These are phyloP conservation scores for Boletus pseudopeckii DNA, from an alignment of 768 basidiomycete genomes.

Conservation along the genomic window DNA sequence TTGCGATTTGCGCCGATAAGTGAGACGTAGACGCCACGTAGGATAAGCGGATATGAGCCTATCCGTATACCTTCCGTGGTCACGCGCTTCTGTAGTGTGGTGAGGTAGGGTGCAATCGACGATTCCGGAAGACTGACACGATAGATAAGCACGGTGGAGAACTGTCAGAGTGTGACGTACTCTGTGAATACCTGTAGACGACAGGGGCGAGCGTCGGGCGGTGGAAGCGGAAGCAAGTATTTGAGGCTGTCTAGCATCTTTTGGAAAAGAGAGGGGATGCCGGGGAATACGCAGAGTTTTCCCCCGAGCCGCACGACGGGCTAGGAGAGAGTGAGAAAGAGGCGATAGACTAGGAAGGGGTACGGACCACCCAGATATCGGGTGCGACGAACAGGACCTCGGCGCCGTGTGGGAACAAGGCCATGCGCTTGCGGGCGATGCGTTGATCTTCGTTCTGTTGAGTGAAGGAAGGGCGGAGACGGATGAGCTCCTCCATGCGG, in stretches of 20 bases:
- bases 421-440: slow-evolving; percentile 83
- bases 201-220: slow-evolving; percentile 65
- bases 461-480: slow-evolving; percentile 51
- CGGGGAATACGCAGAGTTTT: slow-evolving; percentile 89
- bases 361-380: slow-evolving; percentile 82
- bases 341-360: too few species aligned
- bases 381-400: slow-evolving; percentile 78
- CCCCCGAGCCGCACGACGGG: slow-evolving; percentile 84
- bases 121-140: slow-evolving; percentile 64
- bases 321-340: slow-evolving; percentile 33
- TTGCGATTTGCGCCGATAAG: slow-evolving; percentile 48
- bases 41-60: slow-evolving; percentile 69
- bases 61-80: slow-evolving; percentile 75
- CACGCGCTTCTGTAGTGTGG: slow-evolving; percentile 69
- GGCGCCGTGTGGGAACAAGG: slow-evolving; percentile 73
- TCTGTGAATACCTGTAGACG: slow-evolving; percentile 82
- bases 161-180: slow-evolving; percentile 36
- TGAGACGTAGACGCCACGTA: slow-evolving; percentile 61
- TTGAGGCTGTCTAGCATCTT: slow-evolving; percentile 73
- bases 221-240: slow-evolving; percentile 77
- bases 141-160: background rate
- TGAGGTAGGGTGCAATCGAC: slow-evolving; percentile 83
- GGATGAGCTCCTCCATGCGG: slow-evolving; percentile 65
- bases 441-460: slow-evolving; percentile 72
- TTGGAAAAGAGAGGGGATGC: slow-evolving; percentile 82